Evolutionary conservation across 2,329 filamentous ascomycete genomes (phyloP), one percentile per base, ranked within the genome.

Genomic region (Neofusicoccum ribis): DNA sequence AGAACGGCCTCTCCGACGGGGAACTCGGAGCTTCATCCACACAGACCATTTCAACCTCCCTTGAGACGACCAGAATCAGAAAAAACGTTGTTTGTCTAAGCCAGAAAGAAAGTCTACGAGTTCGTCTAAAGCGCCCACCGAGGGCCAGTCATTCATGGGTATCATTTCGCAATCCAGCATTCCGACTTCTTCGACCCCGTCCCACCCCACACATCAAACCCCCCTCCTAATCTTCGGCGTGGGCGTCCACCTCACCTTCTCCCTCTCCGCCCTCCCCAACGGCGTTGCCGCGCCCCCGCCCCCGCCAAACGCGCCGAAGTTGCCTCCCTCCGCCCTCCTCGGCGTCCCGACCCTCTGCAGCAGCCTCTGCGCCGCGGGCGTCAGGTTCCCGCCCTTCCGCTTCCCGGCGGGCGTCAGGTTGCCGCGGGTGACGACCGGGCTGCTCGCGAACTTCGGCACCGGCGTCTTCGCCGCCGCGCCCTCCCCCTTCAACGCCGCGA

Each of bases 381-480:
- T 94, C 73, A 93, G 78, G 4, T 63, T 68, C 27, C 27, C 27
- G 9, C 83, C 78, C 37, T 8, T 39, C 37, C 9, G 1, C 5
- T 39, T 39, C 6, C 37, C 37, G 1, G 27, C 44, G 9, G 27
- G 44, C 11, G 37, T 14, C 9, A 41, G n/a, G 12, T 41, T 31
- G 17, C 88, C 87, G 67, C 86, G 89, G 56, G 54, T n/a, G 2
- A 70, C 70, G 44, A 70, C 72, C 44, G 64, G 56, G 8, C 65
- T 62, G 69, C 88, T 90, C 1, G 88, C 86, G 67, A 91, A 91
- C 69, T 84, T 86, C 8, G 91, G 90, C n/a, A 88, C 85, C 0
- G 88, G 88, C 2, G 80, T 47, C 46, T 77, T 75, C n/a, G 31
- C 50, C 23, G 20, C 39, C 3, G 9, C 31, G 3, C 11, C 37